Conservation (phyloP, 805 yeast genomes). For the Saccharomyces kudriavzevii region DNA sequence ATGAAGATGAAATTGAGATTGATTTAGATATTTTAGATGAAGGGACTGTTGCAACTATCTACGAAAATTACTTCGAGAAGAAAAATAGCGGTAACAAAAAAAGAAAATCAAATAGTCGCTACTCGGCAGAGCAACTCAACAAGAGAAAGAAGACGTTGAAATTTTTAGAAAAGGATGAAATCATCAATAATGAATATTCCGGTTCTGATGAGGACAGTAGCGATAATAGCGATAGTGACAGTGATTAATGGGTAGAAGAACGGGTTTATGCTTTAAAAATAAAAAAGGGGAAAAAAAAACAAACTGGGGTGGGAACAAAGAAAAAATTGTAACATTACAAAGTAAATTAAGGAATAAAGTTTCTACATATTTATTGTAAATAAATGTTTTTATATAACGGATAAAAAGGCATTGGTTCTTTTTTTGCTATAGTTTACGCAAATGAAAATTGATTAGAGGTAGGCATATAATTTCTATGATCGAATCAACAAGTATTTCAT, state of each 20-base stretch:
- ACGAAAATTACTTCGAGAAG: constrained; percentile 67
- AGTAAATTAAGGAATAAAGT: background rate
- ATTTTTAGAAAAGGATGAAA: constrained; percentile 13
- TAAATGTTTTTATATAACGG: background rate
- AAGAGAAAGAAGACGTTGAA: constrained; percentile 5
- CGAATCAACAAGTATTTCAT: background rate
- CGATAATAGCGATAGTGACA: background rate
- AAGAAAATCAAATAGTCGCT: background rate
- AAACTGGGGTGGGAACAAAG: background rate
- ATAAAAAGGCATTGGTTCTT: background rate
- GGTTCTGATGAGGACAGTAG: constrained; percentile 12
- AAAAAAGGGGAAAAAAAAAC: background rate
- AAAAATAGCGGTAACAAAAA: constrained; percentile 12
- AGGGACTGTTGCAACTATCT: constrained; percentile 69
- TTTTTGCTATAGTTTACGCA: background rate
- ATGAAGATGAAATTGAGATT: constrained; percentile 89
- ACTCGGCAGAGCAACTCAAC: background rate
- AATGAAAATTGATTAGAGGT: background rate
- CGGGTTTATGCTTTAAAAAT: background rate
- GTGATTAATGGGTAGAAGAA: background rate
- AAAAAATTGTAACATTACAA: background rate
- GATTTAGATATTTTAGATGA: constrained; percentile 92
- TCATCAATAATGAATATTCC: background rate
- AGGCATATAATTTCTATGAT: background rate
- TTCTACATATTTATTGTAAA: background rate